Evolutionary conservation across 768 basidiomycete species (phyloP).

Genomic region (Boletus reticulatus): DNA sequence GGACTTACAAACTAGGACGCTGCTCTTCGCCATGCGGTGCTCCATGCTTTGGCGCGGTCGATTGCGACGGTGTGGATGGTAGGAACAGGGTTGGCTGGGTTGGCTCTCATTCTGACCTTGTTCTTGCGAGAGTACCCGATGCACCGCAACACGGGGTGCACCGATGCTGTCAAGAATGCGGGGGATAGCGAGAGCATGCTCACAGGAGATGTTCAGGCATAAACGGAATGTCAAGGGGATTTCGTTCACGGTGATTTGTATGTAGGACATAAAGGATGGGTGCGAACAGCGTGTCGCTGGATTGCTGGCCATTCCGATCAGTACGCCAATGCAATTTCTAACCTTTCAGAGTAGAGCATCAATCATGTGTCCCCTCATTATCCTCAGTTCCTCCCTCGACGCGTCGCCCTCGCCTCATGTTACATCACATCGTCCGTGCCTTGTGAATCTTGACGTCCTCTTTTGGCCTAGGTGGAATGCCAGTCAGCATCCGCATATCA

Average conservation of each 20-base stretch:
- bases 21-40: conserved; percentile 44
- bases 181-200: conserved; percentile 18
- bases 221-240: too few species aligned
- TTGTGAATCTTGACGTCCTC: conserved; percentile 94
- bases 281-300: too few species aligned
- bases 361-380: neutral
- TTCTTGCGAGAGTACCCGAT: conserved; percentile 61
- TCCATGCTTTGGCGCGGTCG: conserved; percentile 64
- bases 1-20: conserved; percentile 41
- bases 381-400: neutral
- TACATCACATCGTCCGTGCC: conserved; percentile 37
- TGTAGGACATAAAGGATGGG: too few species aligned
- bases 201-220: neutral
- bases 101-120: conserved; percentile 48
- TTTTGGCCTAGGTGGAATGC: conserved; percentile 36
- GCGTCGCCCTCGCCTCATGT: neutral
- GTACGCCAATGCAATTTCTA: too few species aligned
- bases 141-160: conserved; percentile 46
- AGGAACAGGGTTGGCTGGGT: conserved; percentile 55
- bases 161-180: conserved; percentile 15
- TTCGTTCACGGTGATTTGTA: too few species aligned
- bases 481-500: neutral
- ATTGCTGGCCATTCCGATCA: too few species aligned
- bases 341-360: too few species aligned
- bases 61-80: conserved; percentile 66